phyloP scores from a whole-genome alignment of 2,329 filamentous ascomycete species.

The Tolypocladium tundrense region DNA sequence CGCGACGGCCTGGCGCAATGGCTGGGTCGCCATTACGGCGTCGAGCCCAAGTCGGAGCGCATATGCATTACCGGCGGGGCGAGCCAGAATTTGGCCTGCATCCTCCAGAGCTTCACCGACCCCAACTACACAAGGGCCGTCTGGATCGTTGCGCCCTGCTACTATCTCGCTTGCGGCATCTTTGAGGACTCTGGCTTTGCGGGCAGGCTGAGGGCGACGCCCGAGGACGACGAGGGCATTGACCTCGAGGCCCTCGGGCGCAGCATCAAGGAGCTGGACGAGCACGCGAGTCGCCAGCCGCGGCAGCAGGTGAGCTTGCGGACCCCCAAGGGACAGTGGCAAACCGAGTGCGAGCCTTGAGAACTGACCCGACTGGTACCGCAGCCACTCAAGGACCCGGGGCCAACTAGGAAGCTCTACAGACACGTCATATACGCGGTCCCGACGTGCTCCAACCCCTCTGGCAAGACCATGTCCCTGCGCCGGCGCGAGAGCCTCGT shows the following conservation, averaged over 20 bases:
- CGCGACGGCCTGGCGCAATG: constrained; percentile 59
- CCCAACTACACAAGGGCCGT: constrained; percentile 62
- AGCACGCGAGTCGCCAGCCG: constrained; percentile 9
- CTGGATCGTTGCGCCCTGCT: constrained; percentile 75
- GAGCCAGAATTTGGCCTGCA: constrained; percentile 67
- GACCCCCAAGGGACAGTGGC: background rate
- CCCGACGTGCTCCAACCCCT: constrained; percentile 83
- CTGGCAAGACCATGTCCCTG: constrained; percentile 70
- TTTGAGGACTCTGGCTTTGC: constrained; percentile 73
- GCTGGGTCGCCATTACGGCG: constrained; percentile 53
- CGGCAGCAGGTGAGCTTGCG: background rate
- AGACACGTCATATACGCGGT: constrained; percentile 82
- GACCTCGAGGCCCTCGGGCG: constrained; percentile 45
- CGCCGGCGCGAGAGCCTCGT: constrained; percentile 58
- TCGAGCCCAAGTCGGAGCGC: constrained; percentile 36
- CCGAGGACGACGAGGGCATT: constrained; percentile 69
- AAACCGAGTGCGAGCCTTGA: background rate
- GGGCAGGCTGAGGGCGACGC: constrained; percentile 55
- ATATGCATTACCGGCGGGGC: constrained; percentile 81
- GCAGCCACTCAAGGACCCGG: constrained; percentile 42
- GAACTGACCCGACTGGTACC: background rate
- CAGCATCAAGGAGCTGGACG: constrained; percentile 19
- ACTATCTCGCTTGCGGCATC: constrained; percentile 76
- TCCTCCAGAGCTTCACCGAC: constrained; percentile 74
- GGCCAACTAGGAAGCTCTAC: constrained; percentile 65